Percentiles rank a stretch among this genome's conserved stretches.
phyloP scores from a whole-genome alignment of 2,329 filamentous ascomycete genomes.

The Ceratocystis huliohia region DNA sequence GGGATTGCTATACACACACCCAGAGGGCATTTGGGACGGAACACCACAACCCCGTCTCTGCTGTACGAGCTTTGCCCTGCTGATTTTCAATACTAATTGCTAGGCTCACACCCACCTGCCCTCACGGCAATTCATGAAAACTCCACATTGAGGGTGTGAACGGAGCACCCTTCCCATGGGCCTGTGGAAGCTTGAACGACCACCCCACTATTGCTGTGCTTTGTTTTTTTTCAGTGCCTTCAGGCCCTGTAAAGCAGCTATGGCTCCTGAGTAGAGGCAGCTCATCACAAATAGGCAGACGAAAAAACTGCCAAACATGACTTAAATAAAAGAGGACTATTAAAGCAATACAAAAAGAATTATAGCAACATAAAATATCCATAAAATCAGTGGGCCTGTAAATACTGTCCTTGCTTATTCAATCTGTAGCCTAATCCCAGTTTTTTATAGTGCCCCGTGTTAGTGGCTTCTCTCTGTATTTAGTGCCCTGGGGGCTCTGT shows the following conservation, averaged over 20 bases:
- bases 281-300: background rate
- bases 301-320: background rate
- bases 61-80: background rate
- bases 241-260: background rate
- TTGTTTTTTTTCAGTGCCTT: background rate
- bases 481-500: background rate
- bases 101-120: background rate
- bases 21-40: background rate
- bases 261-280: background rate
- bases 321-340: background rate
- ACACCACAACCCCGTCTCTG: background rate
- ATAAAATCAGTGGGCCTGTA: background rate
- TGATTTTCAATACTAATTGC: background rate
- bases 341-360: no score
- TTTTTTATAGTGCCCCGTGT: background rate
- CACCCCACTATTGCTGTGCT: background rate
- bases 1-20: background rate
- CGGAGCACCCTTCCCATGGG: no score
- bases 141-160: no score
- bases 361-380: background rate
- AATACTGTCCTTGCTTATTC: background rate
- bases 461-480: no score
- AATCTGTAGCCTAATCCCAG: background rate
- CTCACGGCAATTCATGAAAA: no score
- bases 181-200: no score